Conservation (phyloP, 192 early-diverging fungal genomes). For the Coemansia sp. region DNA sequence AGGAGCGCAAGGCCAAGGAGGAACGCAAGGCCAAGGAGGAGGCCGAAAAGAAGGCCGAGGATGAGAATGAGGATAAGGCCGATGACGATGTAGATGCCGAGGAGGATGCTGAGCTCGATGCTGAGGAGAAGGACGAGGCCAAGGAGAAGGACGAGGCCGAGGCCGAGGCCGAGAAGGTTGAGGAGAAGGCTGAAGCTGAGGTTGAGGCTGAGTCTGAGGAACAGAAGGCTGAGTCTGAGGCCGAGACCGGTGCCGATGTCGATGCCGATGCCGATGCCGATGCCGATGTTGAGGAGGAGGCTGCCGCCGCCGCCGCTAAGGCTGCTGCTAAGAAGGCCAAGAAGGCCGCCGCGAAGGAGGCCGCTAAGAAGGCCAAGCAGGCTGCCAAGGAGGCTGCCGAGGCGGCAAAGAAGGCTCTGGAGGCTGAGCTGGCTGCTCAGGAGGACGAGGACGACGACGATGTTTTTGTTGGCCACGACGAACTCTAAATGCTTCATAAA, state of each 20-base stretch:
- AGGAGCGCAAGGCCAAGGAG: slow-evolving; percentile 44
- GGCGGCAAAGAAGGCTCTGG: slow-evolving; percentile 14
- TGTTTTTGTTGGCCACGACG: slow-evolving; percentile 33
- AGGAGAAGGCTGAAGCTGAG: background rate
- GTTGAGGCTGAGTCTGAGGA: slow-evolving; percentile 9
- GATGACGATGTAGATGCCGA: slow-evolving; percentile 3
- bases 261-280: slow-evolving; percentile 5
- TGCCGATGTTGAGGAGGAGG: slow-evolving; percentile 12
- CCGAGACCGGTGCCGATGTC: slow-evolving; percentile 4
- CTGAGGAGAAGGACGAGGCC: background rate
- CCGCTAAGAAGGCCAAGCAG: slow-evolving; percentile 5
- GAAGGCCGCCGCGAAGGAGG: slow-evolving; percentile 17
- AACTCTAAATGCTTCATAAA: slow-evolving; percentile 47
- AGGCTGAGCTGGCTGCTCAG: slow-evolving; percentile 21
- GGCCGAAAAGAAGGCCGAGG: slow-evolving; percentile 14
- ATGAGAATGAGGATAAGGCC: slow-evolving; percentile 10
- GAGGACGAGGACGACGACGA: slow-evolving; percentile 23
- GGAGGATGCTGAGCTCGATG: background rate
- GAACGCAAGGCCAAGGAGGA: slow-evolving; percentile 14
- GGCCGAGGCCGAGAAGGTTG: background rate
- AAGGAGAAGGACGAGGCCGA: slow-evolving; percentile 6
- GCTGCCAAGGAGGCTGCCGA: slow-evolving; percentile 19
- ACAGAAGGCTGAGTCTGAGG: background rate
- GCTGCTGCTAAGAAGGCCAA: slow-evolving; percentile 13
- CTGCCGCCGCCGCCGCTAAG: slow-evolving; percentile 13